These are phyloP conservation scores for Cryptosporidium ubiquitum DNA, from an alignment of 169 alveolate species.

Conservation along the genomic window DNA sequence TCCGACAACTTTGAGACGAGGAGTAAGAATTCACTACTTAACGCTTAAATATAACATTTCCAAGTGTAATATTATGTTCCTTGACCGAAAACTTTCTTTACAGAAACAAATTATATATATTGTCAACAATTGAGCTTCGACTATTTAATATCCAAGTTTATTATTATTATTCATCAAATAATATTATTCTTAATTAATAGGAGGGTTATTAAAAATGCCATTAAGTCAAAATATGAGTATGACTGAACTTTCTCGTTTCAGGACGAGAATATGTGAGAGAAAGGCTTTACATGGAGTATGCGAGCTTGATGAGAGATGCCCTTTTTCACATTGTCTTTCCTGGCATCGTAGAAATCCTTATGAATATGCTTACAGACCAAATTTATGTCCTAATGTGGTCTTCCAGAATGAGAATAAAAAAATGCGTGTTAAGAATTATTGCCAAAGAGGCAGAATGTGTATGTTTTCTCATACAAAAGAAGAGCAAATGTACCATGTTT, in stretches of 20 bases:
- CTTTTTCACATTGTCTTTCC: slow-evolving; percentile 72
- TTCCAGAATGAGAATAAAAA: slow-evolving; percentile 70
- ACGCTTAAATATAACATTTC: slow-evolving; percentile 42
- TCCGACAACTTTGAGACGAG: slow-evolving; percentile 11
- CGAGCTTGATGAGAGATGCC: slow-evolving; percentile 70
- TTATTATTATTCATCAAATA: background rate
- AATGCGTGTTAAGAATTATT: slow-evolving; percentile 73
- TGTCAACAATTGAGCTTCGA: background rate
- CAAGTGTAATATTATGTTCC: slow-evolving; percentile 46
- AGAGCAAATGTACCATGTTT: slow-evolving; percentile 72
- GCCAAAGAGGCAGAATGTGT: slow-evolving; percentile 75
- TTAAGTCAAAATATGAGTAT: slow-evolving; percentile 72
- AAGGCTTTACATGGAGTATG: slow-evolving; percentile 72
- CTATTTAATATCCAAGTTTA: background rate
- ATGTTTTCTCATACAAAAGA: slow-evolving; percentile 75
- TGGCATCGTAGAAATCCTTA: slow-evolving; percentile 73
- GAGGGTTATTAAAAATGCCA: slow-evolving; percentile 34
- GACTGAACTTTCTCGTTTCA: slow-evolving; percentile 73
- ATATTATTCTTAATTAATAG: background rate
- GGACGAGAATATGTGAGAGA: slow-evolving; percentile 74
- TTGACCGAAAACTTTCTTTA: slow-evolving; percentile 8
- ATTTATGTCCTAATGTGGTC: slow-evolving; percentile 67
- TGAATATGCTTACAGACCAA: slow-evolving; percentile 72
- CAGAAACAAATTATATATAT: background rate
- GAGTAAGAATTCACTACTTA: slow-evolving; percentile 25